Evolutionary conservation across 1,284 basidiomycete species (phyloP).

Genomic region (Tranzscheliella williamsii): DNA sequence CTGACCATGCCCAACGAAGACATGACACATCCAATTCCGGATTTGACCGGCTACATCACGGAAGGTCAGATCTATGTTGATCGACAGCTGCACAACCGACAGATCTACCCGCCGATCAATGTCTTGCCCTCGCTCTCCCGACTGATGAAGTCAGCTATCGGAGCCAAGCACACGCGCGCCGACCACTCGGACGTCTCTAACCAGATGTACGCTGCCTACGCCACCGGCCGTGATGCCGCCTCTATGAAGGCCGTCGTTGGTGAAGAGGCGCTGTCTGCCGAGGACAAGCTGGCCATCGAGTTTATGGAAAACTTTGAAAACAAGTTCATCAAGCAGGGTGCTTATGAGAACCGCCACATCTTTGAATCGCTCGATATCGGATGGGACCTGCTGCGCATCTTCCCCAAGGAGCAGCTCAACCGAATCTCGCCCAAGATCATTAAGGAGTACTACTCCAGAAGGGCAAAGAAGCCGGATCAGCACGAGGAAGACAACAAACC

Average conservation of each 20-base stretch:
- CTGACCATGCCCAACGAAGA: constrained; percentile 99
- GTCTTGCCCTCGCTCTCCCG: constrained; percentile 97
- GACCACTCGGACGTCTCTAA: constrained; percentile 96
- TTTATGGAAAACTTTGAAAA: constrained; percentile 59
- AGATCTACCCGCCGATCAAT: constrained; percentile 99
- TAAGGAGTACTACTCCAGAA: constrained; percentile 59
- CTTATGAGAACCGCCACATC: constrained; percentile 93
- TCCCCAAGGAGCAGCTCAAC: constrained; percentile 98
- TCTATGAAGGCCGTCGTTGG: constrained; percentile 99
- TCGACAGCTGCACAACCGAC: constrained; percentile 82
- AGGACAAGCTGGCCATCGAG: constrained; percentile 67
- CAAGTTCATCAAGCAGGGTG: constrained; percentile 67
- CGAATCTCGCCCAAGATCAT: constrained; percentile 65
- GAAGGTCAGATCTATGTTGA: constrained; percentile 99
- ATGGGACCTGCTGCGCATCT: constrained; percentile 94
- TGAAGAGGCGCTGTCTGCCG: constrained; percentile 90
- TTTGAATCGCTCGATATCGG: constrained; percentile 97
- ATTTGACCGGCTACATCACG: constrained; percentile 97
- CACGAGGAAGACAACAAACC: constrained; percentile 29
- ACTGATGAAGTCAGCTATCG: constrained; percentile 99
- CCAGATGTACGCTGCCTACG: constrained; percentile 60
- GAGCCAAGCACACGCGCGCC: constrained; percentile 93
- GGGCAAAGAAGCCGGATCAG: constrained; percentile 36
- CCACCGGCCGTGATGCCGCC: constrained; percentile 84
- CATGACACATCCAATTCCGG: constrained; percentile 99